phyloP scores from a whole-genome alignment of 768 basidiomycete genomes.

The Kondoa malvinella region DNA sequence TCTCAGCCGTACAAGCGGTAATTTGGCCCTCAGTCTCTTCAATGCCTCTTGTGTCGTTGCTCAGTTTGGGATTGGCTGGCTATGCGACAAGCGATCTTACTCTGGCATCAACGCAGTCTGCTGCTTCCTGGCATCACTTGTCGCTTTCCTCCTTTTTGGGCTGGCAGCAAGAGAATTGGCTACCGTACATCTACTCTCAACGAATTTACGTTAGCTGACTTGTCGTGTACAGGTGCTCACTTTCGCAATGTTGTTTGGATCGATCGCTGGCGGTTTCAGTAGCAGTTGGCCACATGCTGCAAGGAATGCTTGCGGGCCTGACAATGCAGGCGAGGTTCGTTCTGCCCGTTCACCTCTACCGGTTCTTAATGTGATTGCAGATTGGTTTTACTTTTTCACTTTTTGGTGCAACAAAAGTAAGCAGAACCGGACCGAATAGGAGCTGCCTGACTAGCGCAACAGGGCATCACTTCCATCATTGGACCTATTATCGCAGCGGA shows the following conservation, averaged over 20 bases:
- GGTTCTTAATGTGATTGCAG: no score
- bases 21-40: slow-evolving; percentile 1
- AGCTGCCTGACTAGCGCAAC: no score
- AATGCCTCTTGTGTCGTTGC: not conserved
- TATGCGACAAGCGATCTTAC: not conserved
- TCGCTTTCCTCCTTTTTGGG: not conserved
- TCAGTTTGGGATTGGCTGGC: not conserved
- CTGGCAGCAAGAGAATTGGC: not conserved
- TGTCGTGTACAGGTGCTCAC: not conserved
- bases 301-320: no score
- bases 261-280: not conserved
- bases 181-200: not conserved
- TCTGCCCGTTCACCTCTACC: no score
- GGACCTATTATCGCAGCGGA: not conserved
- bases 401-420: no score
- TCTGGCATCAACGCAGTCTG: not conserved
- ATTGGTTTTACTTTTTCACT: no score
- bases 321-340: no score
- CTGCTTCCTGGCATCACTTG: not conserved
- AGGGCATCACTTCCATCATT: not conserved
- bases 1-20: not conserved
- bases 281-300: not conserved
- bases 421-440: not conserved
- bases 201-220: not conserved
- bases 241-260: not conserved